Percentiles rank a stretch among this genome's conserved stretches.
These are phyloP conservation scores for Cladochytrium replicatum DNA, from an alignment of 192 early-diverging fungal genomes.

Conservation along the genomic window DNA sequence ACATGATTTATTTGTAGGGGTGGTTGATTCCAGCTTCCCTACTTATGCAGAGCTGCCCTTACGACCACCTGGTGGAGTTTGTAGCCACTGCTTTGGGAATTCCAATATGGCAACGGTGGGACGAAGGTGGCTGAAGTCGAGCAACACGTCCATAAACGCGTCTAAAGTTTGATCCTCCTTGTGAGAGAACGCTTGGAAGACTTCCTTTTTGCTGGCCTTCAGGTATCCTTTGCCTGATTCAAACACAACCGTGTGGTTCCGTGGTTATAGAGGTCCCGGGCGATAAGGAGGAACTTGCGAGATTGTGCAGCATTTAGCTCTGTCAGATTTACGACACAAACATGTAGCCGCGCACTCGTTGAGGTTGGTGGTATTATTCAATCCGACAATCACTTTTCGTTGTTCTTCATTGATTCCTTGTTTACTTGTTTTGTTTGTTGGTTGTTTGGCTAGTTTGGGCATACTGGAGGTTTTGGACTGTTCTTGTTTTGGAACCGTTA, in stretches of 20 bases:
- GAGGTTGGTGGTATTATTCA: slow-evolving; percentile 30
- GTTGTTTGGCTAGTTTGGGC: no score
- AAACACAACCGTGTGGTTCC: slow-evolving; percentile 42
- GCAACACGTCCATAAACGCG: slow-evolving; percentile 43
- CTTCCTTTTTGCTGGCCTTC: slow-evolving; percentile 46
- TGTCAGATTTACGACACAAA: slow-evolving; percentile 33
- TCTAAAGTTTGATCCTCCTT: slow-evolving; percentile 35
- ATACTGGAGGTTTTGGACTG: no score
- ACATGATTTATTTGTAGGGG: no score
- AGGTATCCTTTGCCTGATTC: slow-evolving; percentile 41
- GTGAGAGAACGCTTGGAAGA: no score
- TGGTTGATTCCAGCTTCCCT: no score
- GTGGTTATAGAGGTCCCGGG: slow-evolving; percentile 48
- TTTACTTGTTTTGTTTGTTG: no score
- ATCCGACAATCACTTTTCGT: no score
- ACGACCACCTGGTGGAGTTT: no score
- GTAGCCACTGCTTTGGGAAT: slow-evolving; percentile 58
- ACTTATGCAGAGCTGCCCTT: no score
- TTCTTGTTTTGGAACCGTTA: no score
- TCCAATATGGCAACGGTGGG: slow-evolving; percentile 33
- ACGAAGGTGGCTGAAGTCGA: slow-evolving; percentile 45
- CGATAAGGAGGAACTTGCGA: slow-evolving; percentile 54
- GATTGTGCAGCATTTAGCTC: slow-evolving; percentile 29
- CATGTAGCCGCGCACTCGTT: slow-evolving; percentile 40
- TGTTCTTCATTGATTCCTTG: no score